These are phyloP conservation scores for Hygrophoropsis aurantiaca DNA, from an alignment of 768 basidiomycete species.

Conservation along the genomic window DNA sequence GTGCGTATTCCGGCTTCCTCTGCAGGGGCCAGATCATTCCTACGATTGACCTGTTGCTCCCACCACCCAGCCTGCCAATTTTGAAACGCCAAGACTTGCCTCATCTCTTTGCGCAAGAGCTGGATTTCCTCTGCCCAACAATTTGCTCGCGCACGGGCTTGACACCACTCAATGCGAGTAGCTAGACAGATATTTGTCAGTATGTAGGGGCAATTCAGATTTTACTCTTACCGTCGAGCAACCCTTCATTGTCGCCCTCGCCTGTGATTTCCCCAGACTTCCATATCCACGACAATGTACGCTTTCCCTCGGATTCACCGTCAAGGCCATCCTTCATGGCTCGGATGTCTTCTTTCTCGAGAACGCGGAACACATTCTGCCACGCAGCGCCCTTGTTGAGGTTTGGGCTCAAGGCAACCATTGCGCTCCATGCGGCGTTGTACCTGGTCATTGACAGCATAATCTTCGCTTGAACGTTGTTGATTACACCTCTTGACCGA, in stretches of 20 bases:
- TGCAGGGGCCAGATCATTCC: too few species aligned
- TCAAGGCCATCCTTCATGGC: background rate
- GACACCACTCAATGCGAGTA: background rate
- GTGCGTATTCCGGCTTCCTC: too few species aligned
- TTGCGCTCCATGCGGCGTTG: background rate
- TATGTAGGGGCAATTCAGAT: background rate
- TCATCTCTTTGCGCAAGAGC: background rate
- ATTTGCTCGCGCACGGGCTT: background rate
- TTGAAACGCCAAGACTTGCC: background rate
- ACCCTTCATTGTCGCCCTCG: background rate
- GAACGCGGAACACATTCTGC: background rate
- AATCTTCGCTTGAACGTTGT: background rate
- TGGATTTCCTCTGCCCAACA: background rate
- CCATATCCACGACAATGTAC: background rate
- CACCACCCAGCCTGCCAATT: constrained; percentile 1
- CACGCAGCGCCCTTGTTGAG: background rate
- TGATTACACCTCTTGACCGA: background rate
- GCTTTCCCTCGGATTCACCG: background rate
- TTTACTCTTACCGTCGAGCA: background rate
- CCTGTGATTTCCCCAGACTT: background rate
- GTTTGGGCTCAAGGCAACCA: background rate
- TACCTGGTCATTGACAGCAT: background rate
- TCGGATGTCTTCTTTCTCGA: background rate
- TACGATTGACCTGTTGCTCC: background rate
- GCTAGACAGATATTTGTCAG: background rate